These are phyloP conservation scores for Carex arenaria DNA, from an alignment of 202 grass and related monocot genomes.

Conservation along the genomic window DNA sequence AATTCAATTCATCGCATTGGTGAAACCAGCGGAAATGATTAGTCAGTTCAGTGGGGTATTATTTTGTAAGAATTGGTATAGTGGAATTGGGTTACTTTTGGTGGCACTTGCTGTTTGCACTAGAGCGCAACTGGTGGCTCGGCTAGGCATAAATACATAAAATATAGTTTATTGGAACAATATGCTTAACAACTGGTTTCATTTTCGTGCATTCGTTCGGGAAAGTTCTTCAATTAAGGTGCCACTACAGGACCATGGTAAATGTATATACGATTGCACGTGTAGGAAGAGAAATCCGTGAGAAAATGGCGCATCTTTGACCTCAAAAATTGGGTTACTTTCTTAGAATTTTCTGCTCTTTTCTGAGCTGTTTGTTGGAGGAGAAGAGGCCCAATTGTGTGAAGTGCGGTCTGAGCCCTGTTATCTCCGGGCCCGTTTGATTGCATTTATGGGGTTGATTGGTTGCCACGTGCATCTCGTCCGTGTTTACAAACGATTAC, in stretches of 20 bases:
- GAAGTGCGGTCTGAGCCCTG: not conserved
- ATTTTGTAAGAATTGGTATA: not conserved
- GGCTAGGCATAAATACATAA: not conserved
- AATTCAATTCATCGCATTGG: not conserved
- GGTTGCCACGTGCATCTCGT: not conserved
- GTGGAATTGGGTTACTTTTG: not conserved
- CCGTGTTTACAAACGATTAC: too few relatives aligned
- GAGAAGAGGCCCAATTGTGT: not conserved
- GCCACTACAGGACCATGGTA: not conserved
- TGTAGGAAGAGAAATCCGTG: not conserved
- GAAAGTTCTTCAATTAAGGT: not conserved
- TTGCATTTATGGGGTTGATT: not conserved
- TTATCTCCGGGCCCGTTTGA: not conserved
- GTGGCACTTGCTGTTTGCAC: not conserved
- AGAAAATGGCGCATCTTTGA: not conserved
- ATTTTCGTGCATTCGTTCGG: not conserved
- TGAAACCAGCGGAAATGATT: not conserved
- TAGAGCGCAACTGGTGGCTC: not conserved
- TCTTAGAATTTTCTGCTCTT: not conserved
- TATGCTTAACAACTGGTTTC: slow-evolving; percentile 7
- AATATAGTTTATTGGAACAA: not conserved
- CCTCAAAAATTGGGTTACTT: too few relatives aligned
- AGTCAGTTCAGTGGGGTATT: not conserved
- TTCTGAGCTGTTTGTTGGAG: not conserved
- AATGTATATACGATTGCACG: not conserved